Evolutionary conservation across 495 filamentous ascomycete genomes (phyloP), one percentile per base, ranked within the genome.

Genomic region (Lasiosphaeria hispida): DNA sequence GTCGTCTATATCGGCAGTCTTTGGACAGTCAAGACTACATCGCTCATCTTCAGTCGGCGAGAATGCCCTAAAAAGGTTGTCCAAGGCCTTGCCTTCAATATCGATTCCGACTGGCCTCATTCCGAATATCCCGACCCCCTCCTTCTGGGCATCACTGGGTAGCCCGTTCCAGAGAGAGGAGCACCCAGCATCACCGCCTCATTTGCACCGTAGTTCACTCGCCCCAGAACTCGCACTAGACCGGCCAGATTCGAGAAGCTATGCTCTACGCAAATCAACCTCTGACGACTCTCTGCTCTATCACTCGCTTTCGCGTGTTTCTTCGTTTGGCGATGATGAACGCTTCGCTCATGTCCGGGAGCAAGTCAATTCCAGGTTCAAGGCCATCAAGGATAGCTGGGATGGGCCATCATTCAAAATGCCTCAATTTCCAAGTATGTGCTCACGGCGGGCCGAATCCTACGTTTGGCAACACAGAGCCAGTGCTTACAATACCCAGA

Each of bases 381-480:
- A 96, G 73, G 93, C 93, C 2, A 94, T 97, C 70, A 87, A 85
- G 64, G 93, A 97, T 67, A 95, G 85, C 69, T 83, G 86, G 58
- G 92, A 93, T 65, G 85, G 69, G 43, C 78, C 87, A 10, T 90
- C 80, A 56, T 89, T 91, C 69, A 86, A 84, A 52, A 65, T 89
- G 59, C 85, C 83, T 10, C 78, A 80, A 59, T 74, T 92, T 54
- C 83, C 86, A 2, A 83, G 85, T 63, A 66, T 23, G 69, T 48
- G 0, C n/a, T 10, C 10, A n/a, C 77, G 80, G 45, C 67, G 63
- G 58, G 65, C 19, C 38, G 68, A 51, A 65, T 67, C 64, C 60
- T 56, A 18, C 49, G 55, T 43, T 38, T 15, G 8, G 54, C 65
- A 50, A 58, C 52, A 43, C 37, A 55, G 11, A 55, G 18, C 33